Evolutionary conservation across 306 rosid genomes (phyloP).

Genomic region (Cucurbita ficifolia): DNA sequence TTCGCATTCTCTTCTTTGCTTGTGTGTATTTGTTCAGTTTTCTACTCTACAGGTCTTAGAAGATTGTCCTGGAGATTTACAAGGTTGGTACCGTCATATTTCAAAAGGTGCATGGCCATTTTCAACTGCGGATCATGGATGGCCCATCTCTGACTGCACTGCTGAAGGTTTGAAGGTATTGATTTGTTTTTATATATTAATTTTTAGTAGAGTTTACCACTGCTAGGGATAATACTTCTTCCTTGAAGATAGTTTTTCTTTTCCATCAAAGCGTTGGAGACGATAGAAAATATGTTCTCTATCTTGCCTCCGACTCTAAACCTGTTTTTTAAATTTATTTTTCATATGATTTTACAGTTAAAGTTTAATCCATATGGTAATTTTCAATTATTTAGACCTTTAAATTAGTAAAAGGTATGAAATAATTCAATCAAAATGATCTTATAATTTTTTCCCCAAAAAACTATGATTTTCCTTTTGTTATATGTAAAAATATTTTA

Average conservation of each 20-base stretch:
- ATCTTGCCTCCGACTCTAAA: neutral
- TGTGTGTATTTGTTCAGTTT: conserved; percentile 5
- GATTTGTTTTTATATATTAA: neutral
- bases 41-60: conserved; percentile 33
- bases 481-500: neutral
- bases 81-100: conserved; percentile 64
- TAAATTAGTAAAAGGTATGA: neutral
- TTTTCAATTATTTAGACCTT: neutral
- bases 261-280: neutral
- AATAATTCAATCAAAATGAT: neutral
- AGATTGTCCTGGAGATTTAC: conserved; percentile 59
- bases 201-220: neutral
- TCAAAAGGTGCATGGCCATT: conserved; percentile 93
- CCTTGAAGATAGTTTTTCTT: neutral
- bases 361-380: neutral
- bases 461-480: neutral
- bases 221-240: neutral
- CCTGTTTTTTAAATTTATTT: neutral
- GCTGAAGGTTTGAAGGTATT: conserved; percentile 82
- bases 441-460: neutral
- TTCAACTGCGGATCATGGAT: conserved; percentile 78
- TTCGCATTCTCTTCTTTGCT: neutral
- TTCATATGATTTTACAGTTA: neutral
- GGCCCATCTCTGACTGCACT: conserved; percentile 97
- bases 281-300: neutral